These are phyloP conservation scores for Tulasnella sp. DNA, from an alignment of 768 basidiomycete genomes.

Conservation along the genomic window DNA sequence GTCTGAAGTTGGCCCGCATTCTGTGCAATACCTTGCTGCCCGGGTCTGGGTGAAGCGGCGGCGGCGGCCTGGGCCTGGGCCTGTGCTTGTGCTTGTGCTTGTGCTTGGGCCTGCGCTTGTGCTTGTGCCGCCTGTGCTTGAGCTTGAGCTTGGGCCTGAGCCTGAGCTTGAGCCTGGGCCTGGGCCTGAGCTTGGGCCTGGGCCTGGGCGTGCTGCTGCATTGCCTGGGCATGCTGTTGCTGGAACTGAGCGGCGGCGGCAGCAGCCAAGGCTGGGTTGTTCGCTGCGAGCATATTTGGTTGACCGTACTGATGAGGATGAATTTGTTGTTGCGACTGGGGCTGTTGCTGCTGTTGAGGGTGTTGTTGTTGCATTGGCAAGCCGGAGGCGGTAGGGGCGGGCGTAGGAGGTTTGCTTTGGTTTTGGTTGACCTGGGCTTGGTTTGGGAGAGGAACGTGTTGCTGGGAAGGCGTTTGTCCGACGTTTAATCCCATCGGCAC, in stretches of 20 bases:
- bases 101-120: neutral
- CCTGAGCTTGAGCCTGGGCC: neutral
- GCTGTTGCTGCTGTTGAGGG: constrained; percentile 5
- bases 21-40: neutral
- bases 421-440: neutral
- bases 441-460: neutral
- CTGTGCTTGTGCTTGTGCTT: neutral
- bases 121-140: neutral
- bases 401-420: constrained; percentile 29
- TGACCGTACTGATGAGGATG: neutral
- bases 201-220: neutral
- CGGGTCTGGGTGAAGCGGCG: neutral
- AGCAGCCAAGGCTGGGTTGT: neutral
- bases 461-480: neutral
- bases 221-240: constrained; percentile 19
- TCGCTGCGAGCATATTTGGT: neutral
- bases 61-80: neutral
- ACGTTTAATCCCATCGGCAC: neutral
- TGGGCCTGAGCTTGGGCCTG: neutral
- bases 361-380: constrained; percentile 25
- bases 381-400: constrained; percentile 22
- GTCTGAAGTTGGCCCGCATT: neutral
- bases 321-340: neutral
- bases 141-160: neutral
- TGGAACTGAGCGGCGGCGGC: constrained; percentile 15